phyloP scores from a whole-genome alignment of 176 grass and related monocot genomes.

The Chloris gayana region DNA sequence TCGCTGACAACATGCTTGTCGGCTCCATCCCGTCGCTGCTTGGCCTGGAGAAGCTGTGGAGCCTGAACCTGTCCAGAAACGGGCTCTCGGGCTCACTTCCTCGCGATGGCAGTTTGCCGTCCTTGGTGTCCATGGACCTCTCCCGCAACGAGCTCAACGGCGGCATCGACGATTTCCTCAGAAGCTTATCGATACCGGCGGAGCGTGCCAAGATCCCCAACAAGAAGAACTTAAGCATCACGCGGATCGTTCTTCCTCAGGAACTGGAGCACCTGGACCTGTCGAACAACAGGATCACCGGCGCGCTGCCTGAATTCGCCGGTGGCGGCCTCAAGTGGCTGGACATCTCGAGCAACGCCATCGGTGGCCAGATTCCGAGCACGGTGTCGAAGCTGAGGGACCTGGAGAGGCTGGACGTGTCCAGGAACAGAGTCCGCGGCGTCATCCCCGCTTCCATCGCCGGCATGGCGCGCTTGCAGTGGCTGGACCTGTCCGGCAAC shows the following conservation, averaged over 20 bases:
- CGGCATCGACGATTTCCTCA: constrained; percentile 50
- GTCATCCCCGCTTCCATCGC: constrained; percentile 61
- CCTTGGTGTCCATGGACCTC: constrained; percentile 61
- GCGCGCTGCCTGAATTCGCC: constrained; percentile 57
- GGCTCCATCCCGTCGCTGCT: constrained; percentile 60
- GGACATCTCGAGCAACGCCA: constrained; percentile 58
- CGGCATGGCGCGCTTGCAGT: constrained; percentile 48
- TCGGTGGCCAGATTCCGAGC: constrained; percentile 65
- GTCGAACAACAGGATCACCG: constrained; percentile 65
- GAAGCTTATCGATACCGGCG: constrained; percentile 30
- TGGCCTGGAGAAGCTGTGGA: constrained; percentile 67
- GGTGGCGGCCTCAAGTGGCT: constrained; percentile 49
- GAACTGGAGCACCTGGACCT: constrained; percentile 55
- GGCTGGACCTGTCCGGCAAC: constrained; percentile 68
- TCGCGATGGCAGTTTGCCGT: constrained; percentile 34
- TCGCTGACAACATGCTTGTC: constrained; percentile 51
- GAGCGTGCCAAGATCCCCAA: neutral
- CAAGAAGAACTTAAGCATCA: constrained; percentile 1
- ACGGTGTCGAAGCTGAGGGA: constrained; percentile 49
- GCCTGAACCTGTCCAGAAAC: constrained; percentile 69
- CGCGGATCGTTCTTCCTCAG: constrained; percentile 34
- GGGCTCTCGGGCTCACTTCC: constrained; percentile 51
- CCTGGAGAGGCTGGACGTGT: constrained; percentile 66
- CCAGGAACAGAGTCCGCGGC: constrained; percentile 61
- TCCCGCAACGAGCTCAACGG: constrained; percentile 67